phyloP scores from a whole-genome alignment of 208 protist genomes.

The Tritrichomonas foetus region DNA sequence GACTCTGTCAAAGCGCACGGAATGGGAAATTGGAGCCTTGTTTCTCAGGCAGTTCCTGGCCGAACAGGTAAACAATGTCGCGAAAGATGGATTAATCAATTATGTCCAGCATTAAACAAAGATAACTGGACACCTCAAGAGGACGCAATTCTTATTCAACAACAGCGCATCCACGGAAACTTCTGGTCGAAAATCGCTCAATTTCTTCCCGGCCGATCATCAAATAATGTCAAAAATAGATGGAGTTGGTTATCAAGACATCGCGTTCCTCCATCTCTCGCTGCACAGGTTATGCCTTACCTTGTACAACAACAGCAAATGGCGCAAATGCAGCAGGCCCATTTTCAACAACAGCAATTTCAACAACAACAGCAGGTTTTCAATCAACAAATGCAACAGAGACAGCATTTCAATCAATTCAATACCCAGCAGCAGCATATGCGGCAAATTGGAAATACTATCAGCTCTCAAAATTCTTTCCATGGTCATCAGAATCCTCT shows the following conservation, averaged over 20 bases:
- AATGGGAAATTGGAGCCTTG: background rate
- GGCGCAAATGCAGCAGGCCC: no score
- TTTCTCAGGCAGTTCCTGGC: background rate
- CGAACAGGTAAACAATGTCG: constrained; percentile 13
- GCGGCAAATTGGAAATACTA: no score
- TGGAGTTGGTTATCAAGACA: constrained; percentile 11
- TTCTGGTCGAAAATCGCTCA: constrained; percentile 33
- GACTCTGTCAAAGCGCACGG: background rate
- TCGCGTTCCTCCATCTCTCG: background rate
- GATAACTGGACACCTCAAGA: background rate
- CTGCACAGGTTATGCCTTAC: no score
- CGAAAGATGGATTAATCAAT: constrained; percentile 23
- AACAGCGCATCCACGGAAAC: background rate
- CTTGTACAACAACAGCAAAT: no score
- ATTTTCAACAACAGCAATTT: no score
- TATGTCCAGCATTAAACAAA: constrained; percentile 25
- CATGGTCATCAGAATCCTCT: no score
- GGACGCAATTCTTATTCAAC: constrained; percentile 15
- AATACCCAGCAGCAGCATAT: no score
- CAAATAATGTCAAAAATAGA: constrained; percentile 22
- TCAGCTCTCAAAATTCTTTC: no score
- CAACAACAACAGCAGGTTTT: no score
- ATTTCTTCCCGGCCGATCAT: constrained; percentile 10
- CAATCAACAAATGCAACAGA: no score
- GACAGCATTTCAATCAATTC: no score